Evolutionary conservation across 2,329 filamentous ascomycete species (phyloP), one percentile per base, ranked within the genome.

Genomic region (Penicillium hordei): DNA sequence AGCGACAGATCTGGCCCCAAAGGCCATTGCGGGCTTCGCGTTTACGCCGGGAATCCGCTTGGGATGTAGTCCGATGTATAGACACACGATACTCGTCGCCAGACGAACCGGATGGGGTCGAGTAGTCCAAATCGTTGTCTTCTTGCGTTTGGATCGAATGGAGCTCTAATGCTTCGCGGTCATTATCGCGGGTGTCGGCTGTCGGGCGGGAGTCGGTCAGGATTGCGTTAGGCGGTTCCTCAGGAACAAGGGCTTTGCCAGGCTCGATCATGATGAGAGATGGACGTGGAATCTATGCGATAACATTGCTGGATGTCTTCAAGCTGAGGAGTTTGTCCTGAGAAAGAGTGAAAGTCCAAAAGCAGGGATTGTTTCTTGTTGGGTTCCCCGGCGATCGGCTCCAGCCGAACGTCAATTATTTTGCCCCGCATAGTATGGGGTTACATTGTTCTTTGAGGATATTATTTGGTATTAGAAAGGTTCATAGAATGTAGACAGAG

Each of bases 1-100:
- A 97, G 84, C 68, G 93, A 85, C 56, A 86, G 78, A 77, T 92
- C 90, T 64, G 85, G 81, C 27, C 86, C 85, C 17, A 79, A 71
- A 1, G 88, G 87, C 29, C 87, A 80, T 65, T 64, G 15, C 57
- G 53, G 19, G 61, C 25, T 36, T 50, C 50, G 50, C 59, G 56
- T 38, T 33, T 29, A 29, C 50, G 53, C 10, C 43, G 60, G 42
- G 59, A 54, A 50, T 50, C 65, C n/a, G 63, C 42, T 2, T 60
- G 66, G 5, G 69, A 70, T 0, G 57, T 43, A 4, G 68, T 71
- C 3, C 66, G 69, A 33, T 60, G 59, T 13, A 68, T 60, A 2
- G 65, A 59, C 23, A 69, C 36, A 5, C 68, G 69, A 48, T 68
- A 69, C 48, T 76, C 74, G 0, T 66, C 65, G 1, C 68, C 71